These are phyloP conservation scores for Tolypocladium tundrense DNA, from an alignment of 2,329 filamentous ascomycete species.

Conservation along the genomic window DNA sequence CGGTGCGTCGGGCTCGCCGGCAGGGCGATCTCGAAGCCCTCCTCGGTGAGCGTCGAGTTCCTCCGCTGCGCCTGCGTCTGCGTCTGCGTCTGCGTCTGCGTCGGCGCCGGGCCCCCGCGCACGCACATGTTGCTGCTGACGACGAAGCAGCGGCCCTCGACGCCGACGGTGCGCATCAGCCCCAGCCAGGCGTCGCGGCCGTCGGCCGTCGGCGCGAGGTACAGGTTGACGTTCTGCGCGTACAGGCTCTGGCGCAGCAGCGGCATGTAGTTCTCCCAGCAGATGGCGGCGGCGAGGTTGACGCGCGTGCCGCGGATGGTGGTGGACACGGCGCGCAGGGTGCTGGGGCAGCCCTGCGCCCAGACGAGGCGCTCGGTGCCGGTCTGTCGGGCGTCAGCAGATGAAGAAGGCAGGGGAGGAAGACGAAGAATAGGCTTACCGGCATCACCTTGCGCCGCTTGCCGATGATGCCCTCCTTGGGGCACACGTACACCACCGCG, in stretches of 20 bases:
- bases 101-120: neutral
- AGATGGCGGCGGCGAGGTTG: slow-evolving; percentile 79
- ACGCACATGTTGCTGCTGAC: slow-evolving; percentile 79
- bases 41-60: slow-evolving; percentile 32
- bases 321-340: slow-evolving; percentile 69
- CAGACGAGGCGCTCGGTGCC: slow-evolving; percentile 75
- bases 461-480: slow-evolving; percentile 59
- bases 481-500: slow-evolving; percentile 71
- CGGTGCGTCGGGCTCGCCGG: slow-evolving; percentile 11
- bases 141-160: slow-evolving; percentile 78
- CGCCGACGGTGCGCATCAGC: slow-evolving; percentile 71
- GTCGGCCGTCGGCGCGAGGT: slow-evolving; percentile 85
- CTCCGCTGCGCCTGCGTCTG: neutral
- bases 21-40: slow-evolving; percentile 37
- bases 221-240: slow-evolving; percentile 82
- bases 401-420: neutral
- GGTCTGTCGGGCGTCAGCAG: slow-evolving; percentile 36
- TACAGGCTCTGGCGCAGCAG: slow-evolving; percentile 76
- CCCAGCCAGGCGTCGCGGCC: slow-evolving; percentile 70
- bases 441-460: slow-evolving; percentile 93
- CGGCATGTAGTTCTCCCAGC: slow-evolving; percentile 97
- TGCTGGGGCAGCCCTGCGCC: slow-evolving; percentile 74
- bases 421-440: slow-evolving; percentile 31
- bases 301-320: slow-evolving; percentile 69
- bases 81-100: neutral